Conservation (phyloP, 2,329 filamentous ascomycete genomes). For the Pseudogymnoascus sp. region DNA sequence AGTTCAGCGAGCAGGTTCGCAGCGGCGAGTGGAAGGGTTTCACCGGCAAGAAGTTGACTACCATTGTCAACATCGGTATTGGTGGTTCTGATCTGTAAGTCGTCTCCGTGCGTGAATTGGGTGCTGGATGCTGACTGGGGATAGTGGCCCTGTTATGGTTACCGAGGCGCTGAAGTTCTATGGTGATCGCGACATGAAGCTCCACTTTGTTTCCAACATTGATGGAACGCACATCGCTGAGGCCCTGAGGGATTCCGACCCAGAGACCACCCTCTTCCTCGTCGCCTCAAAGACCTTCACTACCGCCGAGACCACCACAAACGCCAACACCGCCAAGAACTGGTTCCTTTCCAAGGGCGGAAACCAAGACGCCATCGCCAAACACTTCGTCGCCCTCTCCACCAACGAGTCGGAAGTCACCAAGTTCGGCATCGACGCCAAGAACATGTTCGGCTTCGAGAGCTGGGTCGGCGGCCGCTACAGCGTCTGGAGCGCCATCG, state of each 20-base stretch:
- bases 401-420: constrained; percentile 93
- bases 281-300: constrained; percentile 99
- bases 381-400: constrained; percentile 97
- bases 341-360: constrained; percentile 86
- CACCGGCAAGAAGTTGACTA: constrained; percentile 94
- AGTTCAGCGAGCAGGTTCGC: constrained; percentile 90
- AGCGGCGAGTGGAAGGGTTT: constrained; percentile 96
- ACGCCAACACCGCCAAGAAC: constrained; percentile 91
- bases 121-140: not conserved
- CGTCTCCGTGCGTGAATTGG: not conserved
- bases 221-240: constrained; percentile 97
- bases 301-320: constrained; percentile 92
- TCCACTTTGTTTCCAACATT: constrained; percentile 99
- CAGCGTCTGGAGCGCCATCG: constrained; percentile 98
- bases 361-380: constrained; percentile 80
- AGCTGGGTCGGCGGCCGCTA: constrained; percentile 98
- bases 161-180: constrained; percentile 96
- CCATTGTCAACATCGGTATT: constrained; percentile 95
- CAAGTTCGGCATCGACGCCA: constrained; percentile 97
- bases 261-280: constrained; percentile 97
- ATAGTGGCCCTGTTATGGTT: constrained; percentile 94
- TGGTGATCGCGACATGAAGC: constrained; percentile 72
- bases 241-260: constrained; percentile 78
- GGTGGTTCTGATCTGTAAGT: constrained; percentile 95
- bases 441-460: constrained; percentile 99